Conservation (phyloP, 2,329 filamentous ascomycete genomes). For the Paecilomyces variotii region DNA sequence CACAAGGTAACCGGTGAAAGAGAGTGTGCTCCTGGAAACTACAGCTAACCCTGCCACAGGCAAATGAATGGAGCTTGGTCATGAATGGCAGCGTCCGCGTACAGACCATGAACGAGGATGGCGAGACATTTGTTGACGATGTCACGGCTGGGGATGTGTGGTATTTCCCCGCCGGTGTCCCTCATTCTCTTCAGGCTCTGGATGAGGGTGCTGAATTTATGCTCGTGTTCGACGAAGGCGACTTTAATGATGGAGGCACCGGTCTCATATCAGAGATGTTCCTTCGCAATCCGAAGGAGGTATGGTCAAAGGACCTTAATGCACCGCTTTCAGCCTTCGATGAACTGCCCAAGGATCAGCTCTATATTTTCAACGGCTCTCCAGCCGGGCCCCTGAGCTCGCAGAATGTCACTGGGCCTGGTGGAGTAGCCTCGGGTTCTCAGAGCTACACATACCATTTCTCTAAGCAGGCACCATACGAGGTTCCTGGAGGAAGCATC, state of each 20-base stretch:
- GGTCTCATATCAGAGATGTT: conserved; percentile 51
- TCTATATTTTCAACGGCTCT: conserved; percentile 38
- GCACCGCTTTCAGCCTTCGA: conserved; percentile 29
- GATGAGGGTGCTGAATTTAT: conserved; percentile 51
- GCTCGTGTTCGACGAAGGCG: conserved; percentile 52
- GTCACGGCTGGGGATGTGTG: conserved; percentile 33
- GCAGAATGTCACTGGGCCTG: conserved; percentile 39
- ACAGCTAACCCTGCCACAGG: neutral
- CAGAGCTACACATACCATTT: conserved; percentile 37
- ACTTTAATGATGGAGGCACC: conserved; percentile 52
- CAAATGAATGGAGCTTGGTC: conserved; percentile 14
- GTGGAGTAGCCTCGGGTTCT: conserved; percentile 20
- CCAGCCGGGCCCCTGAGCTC: conserved; percentile 26
- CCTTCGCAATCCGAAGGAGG: conserved; percentile 32
- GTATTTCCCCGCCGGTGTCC: conserved; percentile 26
- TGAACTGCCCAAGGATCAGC: conserved; percentile 28
- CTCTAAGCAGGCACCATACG: conserved; percentile 40
- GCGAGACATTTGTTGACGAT: conserved; percentile 33
- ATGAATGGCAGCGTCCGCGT: conserved; percentile 14
- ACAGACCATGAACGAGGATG: conserved; percentile 45
- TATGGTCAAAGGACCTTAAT: conserved; percentile 37
- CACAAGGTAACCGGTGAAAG: conserved; percentile 4
- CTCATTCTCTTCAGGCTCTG: conserved; percentile 45
- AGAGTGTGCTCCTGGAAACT: too few species aligned
- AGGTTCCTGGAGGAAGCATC: conserved; percentile 49